Percentiles rank a stretch among this genome's conserved stretches.
These are phyloP conservation scores for Pochonia chlamydosporia DNA, from an alignment of 2,329 filamentous ascomycete species.

Conservation along the genomic window DNA sequence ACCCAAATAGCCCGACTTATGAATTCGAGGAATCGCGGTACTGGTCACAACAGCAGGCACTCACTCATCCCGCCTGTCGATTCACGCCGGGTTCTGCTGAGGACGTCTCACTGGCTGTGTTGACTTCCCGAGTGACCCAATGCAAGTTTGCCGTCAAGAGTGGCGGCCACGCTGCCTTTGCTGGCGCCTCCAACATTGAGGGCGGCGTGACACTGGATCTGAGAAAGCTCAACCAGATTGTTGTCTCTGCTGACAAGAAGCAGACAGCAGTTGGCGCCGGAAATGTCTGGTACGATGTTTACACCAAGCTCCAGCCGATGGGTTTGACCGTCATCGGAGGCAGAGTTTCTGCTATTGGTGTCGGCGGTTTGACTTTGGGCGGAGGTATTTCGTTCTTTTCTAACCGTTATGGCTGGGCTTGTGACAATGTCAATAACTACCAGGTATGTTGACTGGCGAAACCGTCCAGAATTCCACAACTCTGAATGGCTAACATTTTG, in stretches of 20 bases:
- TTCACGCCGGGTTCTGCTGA: constrained; percentile 17
- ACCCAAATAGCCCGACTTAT: constrained; percentile 12
- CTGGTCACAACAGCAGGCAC: constrained; percentile 19
- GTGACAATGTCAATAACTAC: constrained; percentile 17
- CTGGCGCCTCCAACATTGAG: constrained; percentile 20
- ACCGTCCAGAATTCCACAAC: background rate
- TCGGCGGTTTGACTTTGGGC: constrained; percentile 19
- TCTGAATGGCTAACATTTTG: background rate
- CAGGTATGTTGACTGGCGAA: background rate
- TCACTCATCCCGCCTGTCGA: constrained; percentile 15
- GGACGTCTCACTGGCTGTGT: constrained; percentile 21
- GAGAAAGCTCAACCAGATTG: constrained; percentile 15
- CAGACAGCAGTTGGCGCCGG: constrained; percentile 14
- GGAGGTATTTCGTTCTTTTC: constrained; percentile 19
- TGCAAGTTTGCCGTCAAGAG: constrained; percentile 27
- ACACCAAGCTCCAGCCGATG: constrained; percentile 10
- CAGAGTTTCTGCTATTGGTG: constrained; percentile 16
- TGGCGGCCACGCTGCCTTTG: constrained; percentile 26
- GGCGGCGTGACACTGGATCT: constrained; percentile 23
- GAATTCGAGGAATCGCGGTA: constrained; percentile 15
- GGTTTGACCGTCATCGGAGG: constrained; percentile 18
- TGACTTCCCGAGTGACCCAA: constrained; percentile 17
- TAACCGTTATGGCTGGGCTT: constrained; percentile 15
- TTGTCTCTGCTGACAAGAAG: constrained; percentile 11
- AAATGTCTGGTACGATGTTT: constrained; percentile 16